phyloP scores from a whole-genome alignment of 345 rosid species.

The Microcos paniculata region DNA sequence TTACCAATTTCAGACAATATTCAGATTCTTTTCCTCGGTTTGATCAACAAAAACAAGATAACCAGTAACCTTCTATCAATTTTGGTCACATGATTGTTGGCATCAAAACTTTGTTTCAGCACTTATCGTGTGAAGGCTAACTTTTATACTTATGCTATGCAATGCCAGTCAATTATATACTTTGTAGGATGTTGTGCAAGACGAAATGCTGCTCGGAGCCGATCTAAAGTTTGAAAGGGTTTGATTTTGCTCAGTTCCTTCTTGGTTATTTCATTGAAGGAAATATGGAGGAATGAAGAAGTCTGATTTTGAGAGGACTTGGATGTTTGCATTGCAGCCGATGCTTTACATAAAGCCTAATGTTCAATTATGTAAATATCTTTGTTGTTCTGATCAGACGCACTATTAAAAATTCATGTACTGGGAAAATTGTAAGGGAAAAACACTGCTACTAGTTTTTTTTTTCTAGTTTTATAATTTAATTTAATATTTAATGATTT shows the following conservation, averaged over 20 bases:
- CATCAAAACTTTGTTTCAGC: background rate
- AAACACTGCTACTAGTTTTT: background rate
- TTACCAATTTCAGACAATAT: background rate
- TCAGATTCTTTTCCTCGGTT: background rate
- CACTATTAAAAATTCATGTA: background rate
- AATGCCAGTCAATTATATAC: slow-evolving; percentile 65
- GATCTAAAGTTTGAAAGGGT: slow-evolving; percentile 46
- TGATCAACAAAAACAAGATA: background rate
- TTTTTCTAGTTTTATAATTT: background rate
- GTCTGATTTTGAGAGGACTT: background rate
- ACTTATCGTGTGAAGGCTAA: background rate
- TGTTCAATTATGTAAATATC: background rate
- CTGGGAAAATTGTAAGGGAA: background rate
- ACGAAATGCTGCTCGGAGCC: slow-evolving; percentile 55
- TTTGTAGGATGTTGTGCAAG: slow-evolving; percentile 96
- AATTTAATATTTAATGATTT: background rate
- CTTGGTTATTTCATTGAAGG: background rate
- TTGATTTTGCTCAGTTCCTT: background rate
- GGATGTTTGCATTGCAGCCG: background rate
- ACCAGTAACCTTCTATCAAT: background rate
- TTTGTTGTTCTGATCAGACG: background rate
- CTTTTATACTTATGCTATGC: background rate
- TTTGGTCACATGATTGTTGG: background rate
- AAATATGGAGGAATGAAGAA: background rate
- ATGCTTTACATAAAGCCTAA: background rate